A percentile compares a stretch with the other conserved stretches of the same genome.
phyloP scores from a whole-genome alignment of 139 green algal species.

The Chlorella sp. region DNA sequence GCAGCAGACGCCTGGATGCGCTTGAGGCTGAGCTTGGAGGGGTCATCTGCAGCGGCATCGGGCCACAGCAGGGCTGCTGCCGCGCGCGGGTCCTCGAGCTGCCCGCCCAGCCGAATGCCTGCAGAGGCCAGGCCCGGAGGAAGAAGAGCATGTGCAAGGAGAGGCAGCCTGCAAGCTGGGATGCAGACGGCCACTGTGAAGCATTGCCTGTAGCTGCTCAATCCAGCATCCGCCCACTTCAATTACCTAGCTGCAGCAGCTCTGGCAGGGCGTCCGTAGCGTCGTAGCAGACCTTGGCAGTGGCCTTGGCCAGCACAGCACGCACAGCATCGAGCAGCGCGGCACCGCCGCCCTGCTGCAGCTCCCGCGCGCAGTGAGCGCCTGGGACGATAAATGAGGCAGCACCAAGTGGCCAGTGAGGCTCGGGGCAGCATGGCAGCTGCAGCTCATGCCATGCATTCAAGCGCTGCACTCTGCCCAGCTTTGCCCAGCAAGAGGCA shows the following conservation, averaged over 20 bases:
- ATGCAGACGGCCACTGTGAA: background rate
- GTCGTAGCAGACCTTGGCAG: slow-evolving; percentile 7
- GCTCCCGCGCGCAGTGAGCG: background rate
- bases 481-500: too few relatives aligned
- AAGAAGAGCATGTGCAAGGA: background rate
- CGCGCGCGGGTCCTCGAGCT: slow-evolving; percentile 12
- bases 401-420: too few relatives aligned
- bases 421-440: too few relatives aligned
- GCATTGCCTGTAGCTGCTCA: background rate
- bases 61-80: slow-evolving; percentile 23
- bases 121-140: background rate
- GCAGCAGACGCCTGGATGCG: background rate
- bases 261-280: background rate
- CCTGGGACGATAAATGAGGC: too few relatives aligned
- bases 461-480: too few relatives aligned
- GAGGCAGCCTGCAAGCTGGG: background rate
- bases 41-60: background rate
- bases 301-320: background rate
- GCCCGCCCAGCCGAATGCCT: slow-evolving; percentile 17
- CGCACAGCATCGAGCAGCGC: slow-evolving; percentile 15
- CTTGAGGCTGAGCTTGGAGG: slow-evolving; percentile 8
- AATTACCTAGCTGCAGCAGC: slow-evolving; percentile 5
- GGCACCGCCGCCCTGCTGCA: background rate
- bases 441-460: too few relatives aligned
- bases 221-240: background rate